Evolutionary conservation across 139 green algal genomes (phyloP), one percentile per base, ranked within the genome.

Genomic region (Astrephomene gubernaculifera): DNA sequence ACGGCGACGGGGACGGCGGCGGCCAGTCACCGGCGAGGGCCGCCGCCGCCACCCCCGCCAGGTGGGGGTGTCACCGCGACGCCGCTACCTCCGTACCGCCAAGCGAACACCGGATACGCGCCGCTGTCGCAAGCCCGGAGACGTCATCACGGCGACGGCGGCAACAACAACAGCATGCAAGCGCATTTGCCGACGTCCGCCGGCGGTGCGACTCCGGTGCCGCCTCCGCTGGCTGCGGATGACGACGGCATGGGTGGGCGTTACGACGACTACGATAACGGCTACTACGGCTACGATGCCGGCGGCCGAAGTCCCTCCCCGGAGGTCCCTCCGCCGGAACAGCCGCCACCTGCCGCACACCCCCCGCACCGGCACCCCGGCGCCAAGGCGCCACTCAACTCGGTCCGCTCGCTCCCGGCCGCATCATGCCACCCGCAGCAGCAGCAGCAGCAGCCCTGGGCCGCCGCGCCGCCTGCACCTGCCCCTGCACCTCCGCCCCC

Each of bases 61-160:
- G n/a, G 12, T 7, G 69, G 33, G 0, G 70, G 43, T 5, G 10
- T n/a, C 27, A 73, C 76, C 14, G 60, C 76, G 29, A 25, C 41
- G 76, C 76, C 71, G 49, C 71, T n/a, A n/a, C n/a, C 76, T n/a
- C 76, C 76, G 17, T 83, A 64, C 57, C 76, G 76, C 19, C 76
- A 73, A 33, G 38, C 76, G 21, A 83, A 83, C 76, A 83, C 76
- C 2, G 76, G 76, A 2, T 83, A 83, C 31, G 61, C 61, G 39
- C 76, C 76, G 21, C 61, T 83, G 19, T 83, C 76, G 21, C 41
- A 73, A 17, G 60, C 41, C 33, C 73, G 53, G 17, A 52, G 60
- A 6, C 52, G 53, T 9, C 67, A 19, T 19, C 36, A 2, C 21
- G 33, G 36, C 9, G 33, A 7, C 64, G 12, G 25, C 24, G 64